Evolutionary conservation across 2,329 filamentous ascomycete genomes (phyloP), one percentile per base, ranked within the genome.

Genomic region (Aspergillus sclerotialis): DNA sequence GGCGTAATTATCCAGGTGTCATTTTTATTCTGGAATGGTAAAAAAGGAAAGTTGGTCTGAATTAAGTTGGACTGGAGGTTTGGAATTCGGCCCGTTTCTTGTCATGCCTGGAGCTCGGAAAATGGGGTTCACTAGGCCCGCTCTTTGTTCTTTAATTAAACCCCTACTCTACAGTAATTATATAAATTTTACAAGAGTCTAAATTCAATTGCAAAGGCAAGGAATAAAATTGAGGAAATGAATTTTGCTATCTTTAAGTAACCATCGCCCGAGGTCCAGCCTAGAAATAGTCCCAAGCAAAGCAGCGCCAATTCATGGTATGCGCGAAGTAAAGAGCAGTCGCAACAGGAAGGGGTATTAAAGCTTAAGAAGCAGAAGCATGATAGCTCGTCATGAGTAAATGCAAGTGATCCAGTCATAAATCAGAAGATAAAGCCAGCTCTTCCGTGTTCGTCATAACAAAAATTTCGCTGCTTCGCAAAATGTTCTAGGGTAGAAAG

Each of bases 371-470:
- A n/a, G 17, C 25, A 24, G 24, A 28, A 18, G 25, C 23, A 12
- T n/a, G 28, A 5, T 15, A 9, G 36, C 33, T 37, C 28, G 14
- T 36, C 32, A 31, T 39, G 15, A 36, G 38, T 14, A 15, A 26
- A 7, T 13, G 12, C 30, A 33, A 19, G 12, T 16, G 32, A 24
- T 30, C 33, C 28, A 32, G 36, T 44, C 33, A 32, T 24, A 33
- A 28, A 33, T 38, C 45, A 51, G 45, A 48, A 45, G 39, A 48
- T 39, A 48, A 28, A 43, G 33, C 52, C 53, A 47, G 54, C 51
- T 55, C 38, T 44, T 48, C 46, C 39, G 36, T 36, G 12, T 38
- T 30, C 18, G 31, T 54, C 45, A 32, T 50, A 43, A 48, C 18
- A 37, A 32, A 35, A 28, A 11, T 37, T 32, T 29, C 13, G 34